phyloP scores from a whole-genome alignment of 257 asterid genomes.

The Solanum gandarillasii region DNA sequence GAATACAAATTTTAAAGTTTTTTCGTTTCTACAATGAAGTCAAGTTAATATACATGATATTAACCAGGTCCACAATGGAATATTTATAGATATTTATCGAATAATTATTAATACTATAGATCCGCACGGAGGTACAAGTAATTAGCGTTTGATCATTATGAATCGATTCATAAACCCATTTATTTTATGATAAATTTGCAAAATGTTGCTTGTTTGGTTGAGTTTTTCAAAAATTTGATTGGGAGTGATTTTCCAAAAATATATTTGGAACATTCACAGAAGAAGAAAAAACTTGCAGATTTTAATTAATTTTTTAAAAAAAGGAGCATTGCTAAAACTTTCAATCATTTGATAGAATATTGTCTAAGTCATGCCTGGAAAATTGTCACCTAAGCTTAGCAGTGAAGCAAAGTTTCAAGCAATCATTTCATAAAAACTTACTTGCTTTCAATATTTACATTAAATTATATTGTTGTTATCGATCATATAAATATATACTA shows the following conservation, averaged over 20 bases:
- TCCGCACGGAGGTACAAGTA: not conserved
- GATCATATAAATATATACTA: not conserved
- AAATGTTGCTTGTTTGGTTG: not conserved
- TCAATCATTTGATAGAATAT: not conserved
- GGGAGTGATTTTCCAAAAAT: not conserved
- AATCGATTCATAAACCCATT: too few species aligned
- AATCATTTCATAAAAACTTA: not conserved
- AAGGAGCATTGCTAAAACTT: not conserved
- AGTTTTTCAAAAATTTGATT: not conserved
- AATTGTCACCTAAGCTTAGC: not conserved
- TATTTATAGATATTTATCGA: too few species aligned
- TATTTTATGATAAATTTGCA: not conserved
- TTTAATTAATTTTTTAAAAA: fast-evolving
- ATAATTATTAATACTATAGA: not conserved
- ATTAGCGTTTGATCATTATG: too few species aligned
- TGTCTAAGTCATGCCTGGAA: not conserved
- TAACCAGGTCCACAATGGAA: not conserved
- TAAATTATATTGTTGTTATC: not conserved
- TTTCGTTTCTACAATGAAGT: not conserved
- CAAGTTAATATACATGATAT: not conserved
- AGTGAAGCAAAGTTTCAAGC: not conserved
- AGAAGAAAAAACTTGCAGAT: not conserved
- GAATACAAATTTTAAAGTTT: not conserved
- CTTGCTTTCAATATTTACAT: not conserved
- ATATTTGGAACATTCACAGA: not conserved